A percentile compares a stretch with the other conserved stretches of the same genome.
Evolutionary conservation across 2,329 filamentous ascomycete genomes (phyloP).

Genomic region (Aquanectria penicillioides): DNA sequence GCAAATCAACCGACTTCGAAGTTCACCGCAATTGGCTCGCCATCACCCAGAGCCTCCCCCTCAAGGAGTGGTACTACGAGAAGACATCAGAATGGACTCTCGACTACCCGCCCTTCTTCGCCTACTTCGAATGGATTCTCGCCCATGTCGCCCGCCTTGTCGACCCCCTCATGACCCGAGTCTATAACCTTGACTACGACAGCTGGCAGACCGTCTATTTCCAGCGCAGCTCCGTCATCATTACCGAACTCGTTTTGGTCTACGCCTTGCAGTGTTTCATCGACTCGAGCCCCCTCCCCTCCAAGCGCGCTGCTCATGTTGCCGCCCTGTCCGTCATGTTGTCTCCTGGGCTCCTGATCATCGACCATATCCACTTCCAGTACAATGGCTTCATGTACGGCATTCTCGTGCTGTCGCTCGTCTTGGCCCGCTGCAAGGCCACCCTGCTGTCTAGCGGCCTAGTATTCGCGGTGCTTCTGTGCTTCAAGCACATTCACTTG

Average conservation of each 20-base stretch:
- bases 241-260: slow-evolving; percentile 84
- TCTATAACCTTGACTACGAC: slow-evolving; percentile 85
- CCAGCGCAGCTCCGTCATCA: slow-evolving; percentile 87
- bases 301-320: slow-evolving; percentile 83
- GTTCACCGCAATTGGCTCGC: slow-evolving; percentile 99
- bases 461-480: slow-evolving; percentile 85
- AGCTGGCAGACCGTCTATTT: slow-evolving; percentile 96
- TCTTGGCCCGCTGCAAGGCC: slow-evolving; percentile 79
- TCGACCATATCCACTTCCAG: slow-evolving; percentile 98
- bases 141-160: slow-evolving; percentile 81
- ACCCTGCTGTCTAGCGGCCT: slow-evolving; percentile 82
- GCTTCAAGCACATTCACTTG: slow-evolving; percentile 98
- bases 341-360: slow-evolving; percentile 92
- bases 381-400: slow-evolving; percentile 99
- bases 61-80: slow-evolving; percentile 95
- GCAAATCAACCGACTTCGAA: slow-evolving; percentile 99
- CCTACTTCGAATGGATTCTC: slow-evolving; percentile 93
- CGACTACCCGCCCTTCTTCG: slow-evolving; percentile 98
- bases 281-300: slow-evolving; percentile 70
- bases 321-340: slow-evolving; percentile 89
- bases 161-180: slow-evolving; percentile 83
- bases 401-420: slow-evolving; percentile 85
- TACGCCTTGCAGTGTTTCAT: slow-evolving; percentile 86
- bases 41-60: slow-evolving; percentile 87
- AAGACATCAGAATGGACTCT: slow-evolving; percentile 99